Base-by-base conservation (phyloP, 768 basidiomycete genomes). In the Rhodotorula babjevae region DNA sequence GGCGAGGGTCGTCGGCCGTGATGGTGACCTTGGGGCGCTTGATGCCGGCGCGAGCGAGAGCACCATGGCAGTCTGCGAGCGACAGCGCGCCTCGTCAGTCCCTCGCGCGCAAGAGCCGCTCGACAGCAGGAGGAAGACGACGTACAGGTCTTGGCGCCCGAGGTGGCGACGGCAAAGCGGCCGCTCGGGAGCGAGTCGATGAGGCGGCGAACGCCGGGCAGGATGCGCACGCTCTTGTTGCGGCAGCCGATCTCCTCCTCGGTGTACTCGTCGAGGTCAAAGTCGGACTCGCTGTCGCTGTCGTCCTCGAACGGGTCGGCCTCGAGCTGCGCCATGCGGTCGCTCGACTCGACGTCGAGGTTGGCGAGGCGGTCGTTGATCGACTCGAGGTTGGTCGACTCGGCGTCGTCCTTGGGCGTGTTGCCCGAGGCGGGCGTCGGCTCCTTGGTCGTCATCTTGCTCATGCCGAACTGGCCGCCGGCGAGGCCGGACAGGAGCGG, bases 1-100 rank as follows among this genome's bases (percentile, higher is more conserved):
- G 84, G 47, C 88, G 87, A 76, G 87, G 86, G 83, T 90, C 88
- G 79, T 90, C 89, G 55, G 88, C 89, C 40, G 89, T 90, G 80
- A 90, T 88, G 42, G 88, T 89, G 53, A 89, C 85, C 59, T 82
- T 80, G 33, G 89, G 89, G 15, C 87, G 87, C 3, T 82, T 83
- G 80, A 90, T 89, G 21, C 87, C 88, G 42, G 88, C 88, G 59
- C 88, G 87, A 10, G 84, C 84, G 84, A 89, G 86, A 76, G 87
- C 88, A n/a, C 88, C 88, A 75, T 86, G 82, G 29, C 87, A 76
- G 71, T 79, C 60, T 71, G 33, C 36, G 18, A 21, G 57, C 36
- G n/a, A n/a, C n/a, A 8, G 36, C 36, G 27, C 31, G n/a, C n/a
- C 27, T 33, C 25, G 86, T 87, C 63, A 21, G 65, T 19, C 4